Evolutionary conservation across 1,284 basidiomycete genomes (phyloP).

Genomic region (Trichosporon asahii): DNA sequence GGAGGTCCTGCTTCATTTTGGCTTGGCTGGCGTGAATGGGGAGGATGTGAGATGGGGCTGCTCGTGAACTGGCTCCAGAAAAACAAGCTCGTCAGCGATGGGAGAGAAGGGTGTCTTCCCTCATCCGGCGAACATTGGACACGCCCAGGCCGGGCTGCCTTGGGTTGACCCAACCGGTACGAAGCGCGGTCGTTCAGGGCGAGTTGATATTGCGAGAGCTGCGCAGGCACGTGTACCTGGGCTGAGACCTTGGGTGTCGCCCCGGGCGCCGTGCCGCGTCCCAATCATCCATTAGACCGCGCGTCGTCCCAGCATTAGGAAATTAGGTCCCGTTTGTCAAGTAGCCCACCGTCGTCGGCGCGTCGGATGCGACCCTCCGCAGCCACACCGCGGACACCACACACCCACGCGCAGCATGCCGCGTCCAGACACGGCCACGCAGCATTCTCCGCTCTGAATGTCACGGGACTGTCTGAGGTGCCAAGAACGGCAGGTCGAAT

Average conservation of each 20-base stretch:
- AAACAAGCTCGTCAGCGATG: background rate
- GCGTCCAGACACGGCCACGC: background rate
- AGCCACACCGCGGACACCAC: background rate
- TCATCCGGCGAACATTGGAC: no score
- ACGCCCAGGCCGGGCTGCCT: background rate
- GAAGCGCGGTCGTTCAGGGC: no score
- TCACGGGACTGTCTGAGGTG: background rate
- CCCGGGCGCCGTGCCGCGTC: no score
- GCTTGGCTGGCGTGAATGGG: background rate
- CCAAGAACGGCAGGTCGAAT: background rate
- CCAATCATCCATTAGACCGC: no score
- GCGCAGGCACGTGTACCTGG: background rate
- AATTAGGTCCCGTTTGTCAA: no score
- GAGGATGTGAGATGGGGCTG: background rate
- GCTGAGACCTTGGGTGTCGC: background rate
- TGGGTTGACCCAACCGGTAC: no score
- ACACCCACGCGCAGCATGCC: background rate
- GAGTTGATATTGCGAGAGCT: no score
- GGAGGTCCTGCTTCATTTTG: conserved; percentile 33
- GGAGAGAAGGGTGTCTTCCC: no score
- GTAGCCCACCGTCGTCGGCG: no score
- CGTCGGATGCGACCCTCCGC: no score
- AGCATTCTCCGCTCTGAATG: no score
- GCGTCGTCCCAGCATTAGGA: no score
- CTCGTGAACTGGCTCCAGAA: background rate